Evolutionary conservation across 441 rosid species (phyloP).

Genomic region (Metrosideros polymorpha): DNA sequence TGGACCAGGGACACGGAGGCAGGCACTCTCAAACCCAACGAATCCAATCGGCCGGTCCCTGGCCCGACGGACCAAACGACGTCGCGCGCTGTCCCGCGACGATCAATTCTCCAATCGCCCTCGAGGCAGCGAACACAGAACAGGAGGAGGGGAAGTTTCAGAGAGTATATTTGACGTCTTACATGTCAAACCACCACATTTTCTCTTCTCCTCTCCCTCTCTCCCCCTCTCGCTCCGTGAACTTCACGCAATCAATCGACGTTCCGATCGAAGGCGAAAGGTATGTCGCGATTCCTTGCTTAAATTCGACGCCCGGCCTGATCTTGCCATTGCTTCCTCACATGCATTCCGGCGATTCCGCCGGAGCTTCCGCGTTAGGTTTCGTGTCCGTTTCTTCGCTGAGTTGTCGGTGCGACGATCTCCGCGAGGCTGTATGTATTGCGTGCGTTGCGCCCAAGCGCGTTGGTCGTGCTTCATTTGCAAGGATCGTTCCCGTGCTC

Average conservation of each 20-base stretch:
- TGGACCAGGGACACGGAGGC: neutral
- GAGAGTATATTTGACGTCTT: neutral
- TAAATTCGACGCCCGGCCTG: neutral
- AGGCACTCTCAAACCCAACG: neutral
- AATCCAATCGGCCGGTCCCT: neutral
- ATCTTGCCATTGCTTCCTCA: neutral
- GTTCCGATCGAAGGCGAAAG: neutral
- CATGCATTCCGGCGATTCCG: neutral
- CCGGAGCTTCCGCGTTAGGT: neutral
- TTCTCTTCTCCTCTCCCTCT: neutral
- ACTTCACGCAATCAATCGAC: neutral
- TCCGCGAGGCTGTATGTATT: neutral
- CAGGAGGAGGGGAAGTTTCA: neutral
- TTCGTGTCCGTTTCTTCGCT: neutral
- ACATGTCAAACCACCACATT: neutral
- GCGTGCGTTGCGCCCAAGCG: neutral
- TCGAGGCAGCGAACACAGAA: neutral
- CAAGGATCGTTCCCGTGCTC: neutral
- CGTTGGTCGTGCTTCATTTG: neutral
- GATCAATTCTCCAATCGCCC: neutral
- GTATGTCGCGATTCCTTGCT: neutral
- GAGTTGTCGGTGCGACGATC: neutral
- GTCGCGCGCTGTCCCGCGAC: neutral
- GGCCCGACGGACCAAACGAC: neutral
- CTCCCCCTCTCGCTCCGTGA: neutral